Conservation (phyloP, 306 rosid genomes). For the Lotus japonicus region DNA sequence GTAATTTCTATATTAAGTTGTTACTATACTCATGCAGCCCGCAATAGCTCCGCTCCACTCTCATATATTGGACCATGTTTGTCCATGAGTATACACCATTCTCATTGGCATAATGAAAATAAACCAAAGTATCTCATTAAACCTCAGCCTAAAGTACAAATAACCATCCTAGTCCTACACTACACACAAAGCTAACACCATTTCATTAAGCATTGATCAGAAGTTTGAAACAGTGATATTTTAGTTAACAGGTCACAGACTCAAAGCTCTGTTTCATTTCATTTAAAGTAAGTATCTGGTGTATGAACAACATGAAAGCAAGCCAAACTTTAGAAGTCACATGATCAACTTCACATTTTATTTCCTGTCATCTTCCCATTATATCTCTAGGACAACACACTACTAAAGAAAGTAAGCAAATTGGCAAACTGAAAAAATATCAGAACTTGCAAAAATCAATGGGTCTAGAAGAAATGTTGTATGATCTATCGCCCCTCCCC, state of each 20-base stretch:
- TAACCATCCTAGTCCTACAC: not conserved
- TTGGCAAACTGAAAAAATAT: not conserved
- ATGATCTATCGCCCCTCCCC: not conserved
- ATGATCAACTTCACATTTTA: not conserved
- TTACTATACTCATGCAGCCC: not conserved
- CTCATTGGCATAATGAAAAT: not conserved
- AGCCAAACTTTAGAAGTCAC: constrained; percentile 1
- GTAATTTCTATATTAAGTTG: no score
- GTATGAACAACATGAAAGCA: not conserved
- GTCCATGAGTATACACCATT: no score
- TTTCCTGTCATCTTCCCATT: not conserved
- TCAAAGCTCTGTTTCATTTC: constrained; percentile 3
- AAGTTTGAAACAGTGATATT: not conserved
- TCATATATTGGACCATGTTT: not conserved
- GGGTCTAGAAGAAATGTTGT: not conserved
- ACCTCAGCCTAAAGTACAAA: not conserved
- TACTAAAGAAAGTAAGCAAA: not conserved
- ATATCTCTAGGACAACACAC: not conserved
- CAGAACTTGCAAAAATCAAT: not conserved
- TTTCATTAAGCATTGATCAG: not conserved
- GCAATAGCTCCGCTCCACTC: not conserved
- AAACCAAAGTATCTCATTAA: not conserved
- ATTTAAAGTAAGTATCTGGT: not conserved
- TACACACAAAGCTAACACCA: not conserved
- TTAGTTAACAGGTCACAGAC: not conserved